Percentiles rank a stretch among this genome's conserved stretches.
Evolutionary conservation across 257 asterid genomes (phyloP).

Genomic region (Capsicum chinense): DNA sequence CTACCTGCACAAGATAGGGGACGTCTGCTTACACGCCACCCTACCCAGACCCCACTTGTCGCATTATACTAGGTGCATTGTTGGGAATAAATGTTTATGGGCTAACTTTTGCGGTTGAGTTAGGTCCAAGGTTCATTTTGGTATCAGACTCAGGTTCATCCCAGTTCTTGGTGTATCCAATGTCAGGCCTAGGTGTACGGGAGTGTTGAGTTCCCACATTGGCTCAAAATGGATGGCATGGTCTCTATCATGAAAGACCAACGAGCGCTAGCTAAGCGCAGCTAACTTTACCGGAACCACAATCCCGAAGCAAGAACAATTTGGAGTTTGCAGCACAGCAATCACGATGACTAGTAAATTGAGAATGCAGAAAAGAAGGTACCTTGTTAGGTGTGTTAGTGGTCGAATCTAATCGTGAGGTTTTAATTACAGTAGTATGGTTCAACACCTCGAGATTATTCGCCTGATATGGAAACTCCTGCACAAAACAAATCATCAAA

Average conservation of each 20-base stretch:
- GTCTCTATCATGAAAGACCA: not conserved
- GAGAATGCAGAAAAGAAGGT: not conserved
- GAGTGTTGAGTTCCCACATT: too few relatives aligned
- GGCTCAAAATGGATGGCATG: too few relatives aligned
- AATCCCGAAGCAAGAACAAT: not conserved
- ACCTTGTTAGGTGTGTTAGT: constrained; percentile 64
- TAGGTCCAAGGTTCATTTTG: not conserved
- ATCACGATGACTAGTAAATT: not conserved
- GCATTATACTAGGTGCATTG: too few relatives aligned
- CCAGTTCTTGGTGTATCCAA: too few relatives aligned
- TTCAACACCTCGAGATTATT: not conserved
- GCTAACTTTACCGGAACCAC: not conserved
- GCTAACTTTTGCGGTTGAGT: not conserved
- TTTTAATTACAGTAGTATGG: constrained; percentile 33
- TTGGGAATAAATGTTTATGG: too few relatives aligned
- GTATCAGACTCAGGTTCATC: too few relatives aligned
- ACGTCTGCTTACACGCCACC: too few relatives aligned
- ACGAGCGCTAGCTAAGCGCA: not conserved
- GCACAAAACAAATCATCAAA: constrained; percentile 28
- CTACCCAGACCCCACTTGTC: too few relatives aligned
- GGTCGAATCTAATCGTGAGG: constrained; percentile 38
- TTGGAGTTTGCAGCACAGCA: not conserved
- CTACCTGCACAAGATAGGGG: too few relatives aligned
- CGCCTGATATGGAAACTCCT: constrained; percentile 53
- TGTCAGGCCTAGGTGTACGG: too few relatives aligned